Evolutionary conservation across 768 basidiomycete genomes (phyloP).

Genomic region (Podaxis mareebaensis): DNA sequence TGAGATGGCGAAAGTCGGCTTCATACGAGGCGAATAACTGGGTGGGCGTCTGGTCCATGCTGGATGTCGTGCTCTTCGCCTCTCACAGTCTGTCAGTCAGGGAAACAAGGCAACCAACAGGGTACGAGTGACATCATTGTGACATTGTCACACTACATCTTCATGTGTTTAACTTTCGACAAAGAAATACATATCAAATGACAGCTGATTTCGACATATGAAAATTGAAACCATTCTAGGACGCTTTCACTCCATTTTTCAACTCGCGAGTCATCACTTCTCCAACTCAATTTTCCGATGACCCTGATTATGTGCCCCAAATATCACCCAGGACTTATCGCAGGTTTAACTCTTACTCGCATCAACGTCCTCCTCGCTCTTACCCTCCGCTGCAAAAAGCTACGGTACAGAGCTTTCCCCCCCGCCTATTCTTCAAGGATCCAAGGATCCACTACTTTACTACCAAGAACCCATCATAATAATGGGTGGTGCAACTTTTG

Average conservation of each 20-base stretch:
- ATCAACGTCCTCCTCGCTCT: background rate
- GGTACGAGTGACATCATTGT: slow-evolving; percentile 9
- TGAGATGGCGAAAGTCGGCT: slow-evolving; percentile 76
- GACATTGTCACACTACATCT: background rate
- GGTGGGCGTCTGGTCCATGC: slow-evolving; percentile 75
- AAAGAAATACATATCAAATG: background rate
- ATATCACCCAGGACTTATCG: too few relatives aligned
- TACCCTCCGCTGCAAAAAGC: too few relatives aligned
- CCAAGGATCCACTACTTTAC: background rate
- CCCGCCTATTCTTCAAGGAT: too few relatives aligned
- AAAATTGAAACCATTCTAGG: too few relatives aligned
- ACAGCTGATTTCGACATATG: background rate
- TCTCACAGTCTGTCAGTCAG: background rate
- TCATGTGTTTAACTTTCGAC: background rate
- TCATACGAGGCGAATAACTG: slow-evolving; percentile 80
- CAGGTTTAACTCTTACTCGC: too few relatives aligned
- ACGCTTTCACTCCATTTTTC: too few relatives aligned
- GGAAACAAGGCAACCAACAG: background rate
- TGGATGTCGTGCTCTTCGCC: slow-evolving; percentile 16
- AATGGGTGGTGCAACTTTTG: background rate
- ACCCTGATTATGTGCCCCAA: too few relatives aligned
- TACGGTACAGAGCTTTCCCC: too few relatives aligned
- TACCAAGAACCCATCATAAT: background rate
- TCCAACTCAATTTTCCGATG: too few relatives aligned
- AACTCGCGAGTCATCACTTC: too few relatives aligned